These are phyloP conservation scores for Diplosphaera chodatii DNA, from an alignment of 139 green algal species.

Conservation along the genomic window DNA sequence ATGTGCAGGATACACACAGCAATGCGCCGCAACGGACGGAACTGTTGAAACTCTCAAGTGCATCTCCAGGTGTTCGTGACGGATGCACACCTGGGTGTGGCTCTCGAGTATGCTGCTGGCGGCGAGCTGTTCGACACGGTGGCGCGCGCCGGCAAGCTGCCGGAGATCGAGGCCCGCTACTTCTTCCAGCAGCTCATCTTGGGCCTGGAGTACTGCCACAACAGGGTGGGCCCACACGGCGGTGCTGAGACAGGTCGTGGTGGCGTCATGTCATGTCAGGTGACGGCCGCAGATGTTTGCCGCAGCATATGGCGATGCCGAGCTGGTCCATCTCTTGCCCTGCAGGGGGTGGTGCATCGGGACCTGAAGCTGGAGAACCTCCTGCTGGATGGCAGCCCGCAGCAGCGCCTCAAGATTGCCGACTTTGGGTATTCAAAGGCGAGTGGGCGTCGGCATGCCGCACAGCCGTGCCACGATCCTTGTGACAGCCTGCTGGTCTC, in stretches of 20 bases:
- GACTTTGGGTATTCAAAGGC: constrained; percentile 31
- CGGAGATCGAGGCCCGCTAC: background rate
- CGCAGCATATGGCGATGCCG: too few relatives aligned
- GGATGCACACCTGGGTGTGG: background rate
- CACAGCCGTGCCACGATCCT: too few relatives aligned
- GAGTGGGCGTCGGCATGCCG: too few relatives aligned
- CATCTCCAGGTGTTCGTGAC: constrained; percentile 10
- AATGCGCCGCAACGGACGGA: too few relatives aligned
- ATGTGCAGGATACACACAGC: too few relatives aligned
- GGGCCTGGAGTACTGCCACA: constrained; percentile 21
- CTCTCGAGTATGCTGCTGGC: constrained; percentile 2
- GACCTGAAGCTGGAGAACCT: constrained; percentile 41
- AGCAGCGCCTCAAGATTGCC: constrained; percentile 21
- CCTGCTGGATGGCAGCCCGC: constrained; percentile 11
- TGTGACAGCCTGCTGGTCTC: too few relatives aligned
- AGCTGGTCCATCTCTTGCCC: too few relatives aligned
- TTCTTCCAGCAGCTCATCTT: constrained; percentile 19
- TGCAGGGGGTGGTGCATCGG: constrained; percentile 49
- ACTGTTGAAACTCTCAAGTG: too few relatives aligned
- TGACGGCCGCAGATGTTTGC: too few relatives aligned
- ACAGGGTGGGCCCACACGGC: too few relatives aligned
- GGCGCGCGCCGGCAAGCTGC: background rate
- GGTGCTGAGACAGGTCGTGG: too few relatives aligned
- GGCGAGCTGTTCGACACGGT: constrained; percentile 5
- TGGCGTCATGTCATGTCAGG: too few relatives aligned